Evolutionary conservation across 2,329 filamentous ascomycete genomes (phyloP).

Genomic region (Fusarium napiforme): DNA sequence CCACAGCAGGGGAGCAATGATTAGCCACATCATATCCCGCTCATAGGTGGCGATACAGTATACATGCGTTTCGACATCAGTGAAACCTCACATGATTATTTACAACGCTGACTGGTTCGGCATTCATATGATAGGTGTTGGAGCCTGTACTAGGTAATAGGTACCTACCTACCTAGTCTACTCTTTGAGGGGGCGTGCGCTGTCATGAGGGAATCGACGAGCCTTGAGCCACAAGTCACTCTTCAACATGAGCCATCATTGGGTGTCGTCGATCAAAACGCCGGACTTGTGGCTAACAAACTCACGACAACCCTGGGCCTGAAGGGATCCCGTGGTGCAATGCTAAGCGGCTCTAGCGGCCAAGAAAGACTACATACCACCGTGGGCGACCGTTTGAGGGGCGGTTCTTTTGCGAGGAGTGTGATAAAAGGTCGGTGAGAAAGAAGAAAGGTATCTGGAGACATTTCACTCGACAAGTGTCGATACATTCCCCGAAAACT

Average conservation of each 20-base stretch:
- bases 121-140: not conserved
- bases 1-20: slow-evolving; percentile 14
- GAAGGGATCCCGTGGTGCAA: slow-evolving; percentile 13
- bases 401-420: slow-evolving; percentile 2
- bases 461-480: not conserved
- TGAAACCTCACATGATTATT: not conserved
- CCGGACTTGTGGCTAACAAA: slow-evolving; percentile 5
- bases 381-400: slow-evolving; percentile 8
- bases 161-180: not conserved
- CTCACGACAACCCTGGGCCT: slow-evolving; percentile 1
- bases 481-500: not conserved
- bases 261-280: slow-evolving; percentile 12
- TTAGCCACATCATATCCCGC: slow-evolving; percentile 33
- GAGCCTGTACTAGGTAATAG: not conserved
- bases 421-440: slow-evolving; percentile 28
- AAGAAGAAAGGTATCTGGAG: not conserved
- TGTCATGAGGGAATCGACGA: slow-evolving; percentile 38
- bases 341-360: slow-evolving; percentile 21
- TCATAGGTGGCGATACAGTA: slow-evolving; percentile 28
- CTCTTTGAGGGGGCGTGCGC: slow-evolving; percentile 30
- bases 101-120: slow-evolving; percentile 31
- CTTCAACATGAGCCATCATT: slow-evolving; percentile 31
- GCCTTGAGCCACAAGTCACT: slow-evolving; percentile 45
- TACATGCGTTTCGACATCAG: not conserved
- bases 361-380: slow-evolving; percentile 1